A percentile compares a stretch with the other conserved stretches of the same genome.
Evolutionary conservation across 2,329 filamentous ascomycete species (phyloP).

Genomic region (Alternaria metachromatica): DNA sequence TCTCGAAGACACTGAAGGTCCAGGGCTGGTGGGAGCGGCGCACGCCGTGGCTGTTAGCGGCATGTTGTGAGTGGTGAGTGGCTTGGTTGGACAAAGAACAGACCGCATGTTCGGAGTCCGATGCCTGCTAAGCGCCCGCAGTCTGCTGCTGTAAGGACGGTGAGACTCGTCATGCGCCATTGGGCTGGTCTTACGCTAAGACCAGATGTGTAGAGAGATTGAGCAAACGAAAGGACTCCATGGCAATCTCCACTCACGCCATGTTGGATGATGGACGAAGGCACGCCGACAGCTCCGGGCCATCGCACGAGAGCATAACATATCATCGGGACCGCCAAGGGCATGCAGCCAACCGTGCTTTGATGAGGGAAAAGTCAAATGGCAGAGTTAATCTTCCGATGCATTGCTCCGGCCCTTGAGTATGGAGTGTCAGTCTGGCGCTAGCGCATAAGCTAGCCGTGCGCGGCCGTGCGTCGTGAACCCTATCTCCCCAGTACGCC

Average conservation of each 20-base stretch:
- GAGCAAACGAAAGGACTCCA: conserved; percentile 16
- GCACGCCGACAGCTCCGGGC: not conserved
- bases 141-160: conserved; percentile 16
- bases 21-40: conserved; percentile 14
- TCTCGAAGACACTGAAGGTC: conserved; percentile 33
- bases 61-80: conserved; percentile 10
- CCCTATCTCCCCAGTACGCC: conserved; percentile 24
- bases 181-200: conserved; percentile 11
- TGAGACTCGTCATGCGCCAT: conserved; percentile 30
- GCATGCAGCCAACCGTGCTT: conserved; percentile 3
- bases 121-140: conserved; percentile 33
- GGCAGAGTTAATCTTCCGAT: conserved; percentile 9
- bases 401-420: conserved; percentile 17
- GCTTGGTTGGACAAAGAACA: conserved; percentile 6
- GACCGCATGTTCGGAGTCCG: conserved; percentile 35
- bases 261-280: conserved; percentile 3
- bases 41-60: conserved; percentile 14
- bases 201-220: conserved; percentile 5
- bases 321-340: conserved; percentile 18
- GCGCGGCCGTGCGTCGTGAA: conserved; percentile 13
- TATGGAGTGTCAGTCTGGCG: conserved; percentile 23
- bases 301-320: conserved; percentile 7
- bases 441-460: conserved; percentile 24
- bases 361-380: conserved; percentile 1
- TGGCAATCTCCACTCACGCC: conserved; percentile 11